Conservation (phyloP, 23 red algal species). For the Gracilaria caudata region DNA sequence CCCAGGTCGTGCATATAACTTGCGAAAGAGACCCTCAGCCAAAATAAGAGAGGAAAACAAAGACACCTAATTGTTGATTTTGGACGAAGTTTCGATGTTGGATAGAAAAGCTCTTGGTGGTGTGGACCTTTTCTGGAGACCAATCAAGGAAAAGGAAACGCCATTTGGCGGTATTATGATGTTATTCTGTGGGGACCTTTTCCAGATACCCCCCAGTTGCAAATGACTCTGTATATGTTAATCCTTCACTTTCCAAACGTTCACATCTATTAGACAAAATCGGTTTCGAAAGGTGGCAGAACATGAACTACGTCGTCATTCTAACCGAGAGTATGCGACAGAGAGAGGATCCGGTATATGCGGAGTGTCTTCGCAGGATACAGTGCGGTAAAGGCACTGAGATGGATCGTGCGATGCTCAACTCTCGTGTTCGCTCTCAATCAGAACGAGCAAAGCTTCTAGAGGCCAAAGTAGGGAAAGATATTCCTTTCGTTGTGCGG, state of each 20-base stretch:
- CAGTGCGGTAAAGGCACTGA: neutral
- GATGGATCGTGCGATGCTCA: neutral
- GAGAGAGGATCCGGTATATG: neutral
- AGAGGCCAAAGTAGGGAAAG: neutral
- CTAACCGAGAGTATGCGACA: neutral
- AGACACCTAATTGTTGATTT: neutral
- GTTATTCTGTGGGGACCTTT: neutral
- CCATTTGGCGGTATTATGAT: conserved; percentile 5
- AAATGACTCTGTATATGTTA: neutral
- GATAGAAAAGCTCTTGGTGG: neutral
- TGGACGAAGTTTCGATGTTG: conserved; percentile 7
- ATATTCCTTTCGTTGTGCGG: neutral
- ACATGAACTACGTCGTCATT: neutral
- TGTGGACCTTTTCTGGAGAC: neutral
- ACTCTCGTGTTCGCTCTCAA: neutral
- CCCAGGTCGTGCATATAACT: neutral
- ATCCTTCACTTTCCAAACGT: neutral
- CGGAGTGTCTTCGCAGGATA: neutral
- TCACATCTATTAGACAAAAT: neutral
- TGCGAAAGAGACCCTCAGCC: neutral
- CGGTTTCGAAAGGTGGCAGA: neutral
- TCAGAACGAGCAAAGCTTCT: neutral
- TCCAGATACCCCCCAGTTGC: conserved; percentile 16
- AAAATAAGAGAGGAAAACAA: neutral
- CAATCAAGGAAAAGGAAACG: neutral